Base-by-base conservation (phyloP, 2,329 filamentous ascomycete species). In the Trichoderma breve region DNA sequence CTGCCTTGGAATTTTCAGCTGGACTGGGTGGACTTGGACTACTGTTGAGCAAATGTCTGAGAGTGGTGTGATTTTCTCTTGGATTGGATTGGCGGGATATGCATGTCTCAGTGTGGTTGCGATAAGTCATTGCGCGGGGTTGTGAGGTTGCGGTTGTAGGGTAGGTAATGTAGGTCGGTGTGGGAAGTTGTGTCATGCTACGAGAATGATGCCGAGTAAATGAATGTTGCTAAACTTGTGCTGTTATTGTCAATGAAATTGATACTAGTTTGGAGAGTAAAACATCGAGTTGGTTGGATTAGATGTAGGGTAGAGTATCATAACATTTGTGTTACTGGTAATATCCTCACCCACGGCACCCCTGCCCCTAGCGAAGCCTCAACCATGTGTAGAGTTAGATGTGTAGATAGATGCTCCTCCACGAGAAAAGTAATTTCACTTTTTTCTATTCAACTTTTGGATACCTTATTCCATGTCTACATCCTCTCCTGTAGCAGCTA, bases 401-500 rank as follows among this genome's bases (percentile, higher is more conserved):
- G n/a, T 21, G 21, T 24, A 53, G 47, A 53, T 43, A 2, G 47
- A 53, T 43, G 3, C n/a, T 60, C 53, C 12, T 34, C n/a, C 26
- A n/a, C 12, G n/a, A 18, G 36, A 9, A 21, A 24, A 4, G 14
- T 11, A 53, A 34, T 62, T 62, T 70, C 32, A 36, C 28, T 70
- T 28, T 51, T 61, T 36, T 53, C 39, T 53, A 62, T 51, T 15
- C 57, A 21, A 53, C 30, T 62, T 70, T 61, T 70, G 3, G 26
- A 34, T 36, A 14, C 12, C 2, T 61, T 71, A 75, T 24, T 73
- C 72, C 53, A 72, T 63, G n/a, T 70, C 47, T 28, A 74, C 73
- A 55, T 78, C 70, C 7, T 75, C 73, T 11, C 34, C 63, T 15
- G 76, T 71, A 53, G 76, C 77, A 36, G 77, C 76, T 18, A 80